Evolutionary conservation across 768 basidiomycete genomes (phyloP), one percentile per base, ranked within the genome.

Genomic region (Boletus reticuloceps): DNA sequence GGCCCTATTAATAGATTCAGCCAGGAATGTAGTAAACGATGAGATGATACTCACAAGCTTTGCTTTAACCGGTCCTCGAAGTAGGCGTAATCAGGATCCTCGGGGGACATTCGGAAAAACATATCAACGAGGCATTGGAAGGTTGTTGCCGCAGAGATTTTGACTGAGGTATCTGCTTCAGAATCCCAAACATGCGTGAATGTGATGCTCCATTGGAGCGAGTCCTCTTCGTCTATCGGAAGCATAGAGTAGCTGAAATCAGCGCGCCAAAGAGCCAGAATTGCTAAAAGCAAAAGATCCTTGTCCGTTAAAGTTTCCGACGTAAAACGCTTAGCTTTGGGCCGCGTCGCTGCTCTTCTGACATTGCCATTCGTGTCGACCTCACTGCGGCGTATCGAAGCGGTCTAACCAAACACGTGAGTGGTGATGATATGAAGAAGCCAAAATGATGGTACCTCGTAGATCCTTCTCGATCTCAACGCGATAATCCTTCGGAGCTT

Each of bases 261-360:
- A 2, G 77, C 66, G 19, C 88, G 80, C 85, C 85, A 91, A 31
- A 92, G 72, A 0, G 87, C 77, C 10, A 90, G 72, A n/a, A 90
- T 78, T 5, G 81, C 82, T 4, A 91, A 74, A 11, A 89, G 70
- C 10, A 94, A 76, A 16, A 90, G 75, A 59, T 93, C 91, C 39
- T 82, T 75, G 58, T 91, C 89, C 0, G 79, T 74, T 5, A 90
- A 72, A 3, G 84, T 80, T 65, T 89, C 85, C 6, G 75, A 74
- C 3, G 78, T 76, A 31, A 76, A 76, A 2, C 82, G 80, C 54
- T 82, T 83, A 12, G 80, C 80, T 65, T 82, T 87, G 4, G 90
- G 90, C 17, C 84, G 78, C 4, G 72, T 59, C 5, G 82, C 75
- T 14, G 78, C 59, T 44, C 82, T 80, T 64, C 82, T 84, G 47